Base-by-base conservation (phyloP, 208 protist species). In the Leptomonas pyrrhocoris region DNA sequence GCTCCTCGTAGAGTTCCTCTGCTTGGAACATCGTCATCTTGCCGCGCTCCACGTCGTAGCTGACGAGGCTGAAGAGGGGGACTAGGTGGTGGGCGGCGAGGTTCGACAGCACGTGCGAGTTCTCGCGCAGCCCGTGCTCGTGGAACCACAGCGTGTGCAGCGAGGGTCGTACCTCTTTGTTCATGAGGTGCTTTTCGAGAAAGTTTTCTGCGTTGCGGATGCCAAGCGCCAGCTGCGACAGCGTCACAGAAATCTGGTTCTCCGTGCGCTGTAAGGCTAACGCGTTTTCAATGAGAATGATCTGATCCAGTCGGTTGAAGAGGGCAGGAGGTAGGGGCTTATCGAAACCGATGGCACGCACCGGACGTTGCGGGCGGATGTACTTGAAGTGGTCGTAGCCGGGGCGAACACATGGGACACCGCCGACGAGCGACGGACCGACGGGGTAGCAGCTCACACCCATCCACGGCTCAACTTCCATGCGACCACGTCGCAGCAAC, bases 141-240 rank as follows among this genome's bases (percentile, higher is more conserved):
- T 89, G 85, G 71, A 97, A 95, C 90, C 92, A 97, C 34, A 97
- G 66, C 23, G 80, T 79, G 69, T 94, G 80, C 40, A 97, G 80
- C n/a, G 88, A 94, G 2, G 92, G 92, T 28, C 92, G 88, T 48
- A 90, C 74, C 65, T 84, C 78, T 45, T 84, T 79, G 56, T 89
- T 55, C 68, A 97, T 64, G 15, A 97, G 76, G 66, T 95, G 87
- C 36, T 90, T 88, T 63, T 91, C 80, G 9, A 97, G 50, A 68
- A 95, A 97, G 57, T 94, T 78, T 15, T 97, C 89, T 0, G 89
- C 92, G 66, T 94, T 97, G 45, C 89, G 92, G 31, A 95, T 84
- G 25, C 89, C 88, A 40, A 94, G 68, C 15, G 87, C 40, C 11
- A 97, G 80, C 68, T 97, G 92, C 11, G 92, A 92, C 21, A 97